phyloP scores from a whole-genome alignment of 176 grass and related monocot species.

The Ensete ventricosum region DNA sequence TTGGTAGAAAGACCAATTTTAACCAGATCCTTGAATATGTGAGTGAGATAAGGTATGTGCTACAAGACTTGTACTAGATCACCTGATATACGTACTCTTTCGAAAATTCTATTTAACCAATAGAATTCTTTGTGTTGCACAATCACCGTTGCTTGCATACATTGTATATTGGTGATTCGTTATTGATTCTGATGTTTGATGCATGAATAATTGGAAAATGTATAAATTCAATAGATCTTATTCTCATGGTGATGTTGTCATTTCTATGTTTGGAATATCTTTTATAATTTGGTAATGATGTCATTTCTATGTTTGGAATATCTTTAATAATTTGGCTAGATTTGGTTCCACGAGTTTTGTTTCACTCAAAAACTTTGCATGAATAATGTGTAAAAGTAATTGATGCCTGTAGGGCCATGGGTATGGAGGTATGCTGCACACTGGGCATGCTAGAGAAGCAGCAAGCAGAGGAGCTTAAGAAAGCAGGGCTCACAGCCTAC shows the following conservation, averaged over 20 bases:
- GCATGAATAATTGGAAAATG: background rate
- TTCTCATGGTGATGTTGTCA: background rate
- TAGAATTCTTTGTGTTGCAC: no score
- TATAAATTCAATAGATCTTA: background rate
- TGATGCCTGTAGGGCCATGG: constrained; percentile 59
- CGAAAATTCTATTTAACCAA: background rate
- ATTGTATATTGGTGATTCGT: background rate
- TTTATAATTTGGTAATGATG: background rate
- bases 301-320: background rate
- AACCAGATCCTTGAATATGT: constrained; percentile 98
- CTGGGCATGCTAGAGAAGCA: constrained; percentile 98
- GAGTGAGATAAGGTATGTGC: constrained; percentile 81
- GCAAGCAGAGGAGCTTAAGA: constrained; percentile 85
- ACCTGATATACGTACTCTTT: background rate
- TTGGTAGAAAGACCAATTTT: constrained; percentile 97
- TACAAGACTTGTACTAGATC: background rate
- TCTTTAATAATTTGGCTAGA: background rate
- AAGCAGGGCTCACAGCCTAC: constrained; percentile 96
- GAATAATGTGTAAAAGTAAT: background rate
- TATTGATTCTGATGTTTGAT: background rate
- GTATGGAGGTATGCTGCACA: constrained; percentile 98
- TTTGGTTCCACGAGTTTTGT: background rate
- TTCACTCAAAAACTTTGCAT: background rate
- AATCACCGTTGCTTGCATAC: no score
- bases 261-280: background rate